Evolutionary conservation across 169 alveolate genomes (phyloP), one percentile per base, ranked within the genome.

Genomic region (Plasmodium vinckei): DNA sequence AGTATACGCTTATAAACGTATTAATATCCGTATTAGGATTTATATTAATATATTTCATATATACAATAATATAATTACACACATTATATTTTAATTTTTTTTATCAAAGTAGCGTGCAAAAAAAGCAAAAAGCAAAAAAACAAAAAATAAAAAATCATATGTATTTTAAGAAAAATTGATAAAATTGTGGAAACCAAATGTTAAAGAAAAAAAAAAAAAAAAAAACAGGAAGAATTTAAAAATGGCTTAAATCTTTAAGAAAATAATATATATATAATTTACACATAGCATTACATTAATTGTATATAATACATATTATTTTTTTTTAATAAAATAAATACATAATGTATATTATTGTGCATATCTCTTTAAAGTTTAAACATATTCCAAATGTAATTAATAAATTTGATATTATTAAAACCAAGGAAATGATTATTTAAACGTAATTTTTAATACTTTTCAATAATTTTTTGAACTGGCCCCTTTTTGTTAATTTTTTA

Each of bases 321-420:
- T 33, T 21, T 21, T 21, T 33, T 33, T 33, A 33, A 33, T 33
- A 5, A 33, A 33, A 33, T 33, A 33, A 33, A 33, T 19, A 15
- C 67, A 57, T 13, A 12, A 19, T 33, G 42, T 33, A 49, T 17
- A 72, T 57, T 44, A 10, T 9, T 67, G 57, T 17, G 27, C 42
- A 27, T 57, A 39, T 59, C 60, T 33, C 60, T 72, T 57, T 33
- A 44, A 72, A 73, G 84, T 39, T 71, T 56, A 65, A 75, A 63
- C 25, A 47, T 17, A 63, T 44, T 25, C 63, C 39, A 27, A 44
- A 63, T 47, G 56, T 42, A 75, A 64, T 49, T 75, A 73, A 44
- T 61, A 75, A 63, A 9, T 75, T 57, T 75, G 75, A 75, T 57
- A 73, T 75, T 33, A 33, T 7, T 61, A 63, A 23, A 49, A 54